Evolutionary conservation across 495 filamentous ascomycete genomes (phyloP).

Genomic region (Aeminium ludgeri): DNA sequence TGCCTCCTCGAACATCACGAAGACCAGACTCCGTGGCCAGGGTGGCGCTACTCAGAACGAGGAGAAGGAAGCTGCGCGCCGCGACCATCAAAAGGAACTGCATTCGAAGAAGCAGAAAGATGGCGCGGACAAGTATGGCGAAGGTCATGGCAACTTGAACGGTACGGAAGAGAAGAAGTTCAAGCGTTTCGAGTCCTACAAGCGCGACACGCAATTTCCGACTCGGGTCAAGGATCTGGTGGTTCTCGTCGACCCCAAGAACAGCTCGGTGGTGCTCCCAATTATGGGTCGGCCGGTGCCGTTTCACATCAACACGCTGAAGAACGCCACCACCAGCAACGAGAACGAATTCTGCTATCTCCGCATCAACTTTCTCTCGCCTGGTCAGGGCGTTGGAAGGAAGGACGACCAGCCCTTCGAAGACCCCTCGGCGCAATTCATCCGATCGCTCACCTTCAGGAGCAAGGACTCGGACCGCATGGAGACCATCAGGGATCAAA

Average conservation of each 20-base stretch:
- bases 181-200: conserved; percentile 98
- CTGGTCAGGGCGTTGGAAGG: conserved; percentile 90
- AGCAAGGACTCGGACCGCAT: conserved; percentile 78
- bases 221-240: conserved; percentile 62
- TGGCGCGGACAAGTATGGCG: conserved; percentile 65
- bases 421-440: conserved; percentile 86
- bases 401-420: conserved; percentile 99
- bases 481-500: conserved; percentile 72
- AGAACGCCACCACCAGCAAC: conserved; percentile 42
- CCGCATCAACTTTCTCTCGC: conserved; percentile 92
- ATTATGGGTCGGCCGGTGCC: conserved; percentile 97
- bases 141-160: conserved; percentile 65
- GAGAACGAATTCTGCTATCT: conserved; percentile 89
- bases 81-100: conserved; percentile 86
- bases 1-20: conserved; percentile 80
- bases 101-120: conserved; percentile 75
- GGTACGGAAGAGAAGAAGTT: conserved; percentile 90
- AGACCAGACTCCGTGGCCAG: conserved; percentile 84
- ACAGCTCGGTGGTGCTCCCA: conserved; percentile 75
- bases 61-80: conserved; percentile 70
- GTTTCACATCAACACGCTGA: conserved; percentile 98
- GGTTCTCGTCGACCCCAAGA: conserved; percentile 80
- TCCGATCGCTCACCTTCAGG: conserved; percentile 84
- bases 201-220: conserved; percentile 90
- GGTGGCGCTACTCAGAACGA: conserved; percentile 71